Evolutionary conservation across 2,329 filamentous ascomycete species (phyloP).

Genomic region (Trichophyton mentagrophytes): DNA sequence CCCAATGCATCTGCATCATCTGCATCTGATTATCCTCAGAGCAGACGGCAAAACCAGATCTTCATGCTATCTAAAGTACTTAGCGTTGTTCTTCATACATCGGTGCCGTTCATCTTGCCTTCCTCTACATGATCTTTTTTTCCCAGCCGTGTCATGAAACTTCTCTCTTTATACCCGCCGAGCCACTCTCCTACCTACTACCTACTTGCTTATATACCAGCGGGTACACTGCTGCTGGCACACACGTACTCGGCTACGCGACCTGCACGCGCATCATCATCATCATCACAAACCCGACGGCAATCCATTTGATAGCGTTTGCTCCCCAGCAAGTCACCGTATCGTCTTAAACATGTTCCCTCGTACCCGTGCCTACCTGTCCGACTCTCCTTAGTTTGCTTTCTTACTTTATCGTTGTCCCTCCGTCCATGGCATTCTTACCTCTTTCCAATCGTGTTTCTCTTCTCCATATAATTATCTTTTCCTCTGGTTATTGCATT

Average conservation of each 20-base stretch:
- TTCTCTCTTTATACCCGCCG: too few species aligned
- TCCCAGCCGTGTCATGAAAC: neutral
- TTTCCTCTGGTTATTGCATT: neutral
- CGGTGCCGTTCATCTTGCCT: neutral
- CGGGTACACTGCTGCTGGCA: too few species aligned
- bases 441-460: neutral
- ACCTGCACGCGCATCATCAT: too few species aligned
- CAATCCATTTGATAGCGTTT: constrained; percentile 2
- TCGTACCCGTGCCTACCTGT: neutral
- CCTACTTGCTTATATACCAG: too few species aligned
- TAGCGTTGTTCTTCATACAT: neutral
- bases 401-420: neutral
- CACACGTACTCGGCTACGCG: too few species aligned
- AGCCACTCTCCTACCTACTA: too few species aligned
- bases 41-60: neutral
- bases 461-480: neutral
- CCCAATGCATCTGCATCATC: neutral
- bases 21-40: neutral
- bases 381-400: neutral
- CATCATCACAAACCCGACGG: too few species aligned
- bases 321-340: neutral
- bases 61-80: neutral
- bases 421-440: neutral
- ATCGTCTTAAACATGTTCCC: neutral
- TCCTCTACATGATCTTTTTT: neutral